Evolutionary conservation across 495 filamentous ascomycete genomes (phyloP), one percentile per base, ranked within the genome.

Genomic region (Sphaerosporella brunnea): DNA sequence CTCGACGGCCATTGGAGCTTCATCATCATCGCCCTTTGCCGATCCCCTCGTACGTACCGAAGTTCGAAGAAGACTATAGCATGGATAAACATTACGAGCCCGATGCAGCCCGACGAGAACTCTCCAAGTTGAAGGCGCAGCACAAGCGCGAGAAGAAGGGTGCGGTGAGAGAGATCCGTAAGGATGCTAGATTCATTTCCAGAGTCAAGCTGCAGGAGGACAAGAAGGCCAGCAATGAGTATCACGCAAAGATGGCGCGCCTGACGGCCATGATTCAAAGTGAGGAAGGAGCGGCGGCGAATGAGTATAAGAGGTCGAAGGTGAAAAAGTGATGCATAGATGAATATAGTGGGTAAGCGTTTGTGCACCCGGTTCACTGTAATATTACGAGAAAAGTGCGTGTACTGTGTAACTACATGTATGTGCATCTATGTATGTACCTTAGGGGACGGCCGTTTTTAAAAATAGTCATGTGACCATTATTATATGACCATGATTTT

Each of bases 11-110:
- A 0, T 73, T 96, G 23, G 71, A 81, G 51, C 74, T 96, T 9
- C 90, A 99, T 66, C 72, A 88, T 67, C 92, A 96, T 69, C 72
- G 72, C 0, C 86, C 85, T 0, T 72, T 92, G 3, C 77, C 92
- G 11, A 93, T 99, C 65, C 84, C 85, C 56, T 75, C 77, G 7
- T 77, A 78, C 37, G 78, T 94, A 20, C 90, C 90, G 55, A 95
- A 93, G 66, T 99, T 96, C 69, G 92, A 99, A 67, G 86, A 93
- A 62, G 68, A 74, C 52, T 99, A 85, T 75, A 85, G 87, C 62
- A 90, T 86, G 10, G 73, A 83, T 69, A 86, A 82, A 64, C 88
- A 93, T 70, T 94, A 96, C 71, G 90, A 99, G 57, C 84, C 84
- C 1, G 78, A 96, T 62, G 74, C 75, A 44, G 86, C 90, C 59